These are phyloP conservation scores for Ophiosphaerella herpotricha DNA, from an alignment of 2,329 filamentous ascomycete species.

Conservation along the genomic window DNA sequence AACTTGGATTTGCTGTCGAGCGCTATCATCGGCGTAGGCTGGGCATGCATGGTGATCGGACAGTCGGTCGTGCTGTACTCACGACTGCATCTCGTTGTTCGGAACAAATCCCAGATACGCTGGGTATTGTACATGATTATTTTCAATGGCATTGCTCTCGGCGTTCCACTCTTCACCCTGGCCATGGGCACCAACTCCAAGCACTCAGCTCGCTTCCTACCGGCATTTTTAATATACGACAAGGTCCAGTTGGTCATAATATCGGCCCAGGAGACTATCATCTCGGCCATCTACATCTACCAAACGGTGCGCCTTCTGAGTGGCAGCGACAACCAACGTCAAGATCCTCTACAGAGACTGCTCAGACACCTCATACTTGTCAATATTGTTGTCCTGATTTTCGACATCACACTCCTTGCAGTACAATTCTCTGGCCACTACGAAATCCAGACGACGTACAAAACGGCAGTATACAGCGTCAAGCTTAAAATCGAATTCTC, in stretches of 20 bases:
- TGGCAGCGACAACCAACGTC: conserved; percentile 18
- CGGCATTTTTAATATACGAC: conserved; percentile 45
- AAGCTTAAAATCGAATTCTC: conserved; percentile 59
- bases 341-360: conserved; percentile 9
- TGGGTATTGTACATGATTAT: conserved; percentile 62
- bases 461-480: conserved; percentile 48
- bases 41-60: conserved; percentile 64
- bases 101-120: conserved; percentile 52
- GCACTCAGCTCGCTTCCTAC: conserved; percentile 33
- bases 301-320: conserved; percentile 43
- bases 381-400: conserved; percentile 26
- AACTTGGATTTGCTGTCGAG: conserved; percentile 24
- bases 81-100: conserved; percentile 62
- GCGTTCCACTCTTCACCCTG: conserved; percentile 59
- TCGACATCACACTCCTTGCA: conserved; percentile 27
- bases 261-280: conserved; percentile 44
- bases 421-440: conserved; percentile 24
- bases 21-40: conserved; percentile 58
- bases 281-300: conserved; percentile 55
- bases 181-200: conserved; percentile 55
- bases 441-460: conserved; percentile 35
- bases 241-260: conserved; percentile 49
- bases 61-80: conserved; percentile 66
- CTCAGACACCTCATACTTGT: conserved; percentile 28
- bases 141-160: conserved; percentile 56